Evolutionary conservation across 2,329 filamentous ascomycete genomes (phyloP).

Genomic region (Colletotrichum somersetense): DNA sequence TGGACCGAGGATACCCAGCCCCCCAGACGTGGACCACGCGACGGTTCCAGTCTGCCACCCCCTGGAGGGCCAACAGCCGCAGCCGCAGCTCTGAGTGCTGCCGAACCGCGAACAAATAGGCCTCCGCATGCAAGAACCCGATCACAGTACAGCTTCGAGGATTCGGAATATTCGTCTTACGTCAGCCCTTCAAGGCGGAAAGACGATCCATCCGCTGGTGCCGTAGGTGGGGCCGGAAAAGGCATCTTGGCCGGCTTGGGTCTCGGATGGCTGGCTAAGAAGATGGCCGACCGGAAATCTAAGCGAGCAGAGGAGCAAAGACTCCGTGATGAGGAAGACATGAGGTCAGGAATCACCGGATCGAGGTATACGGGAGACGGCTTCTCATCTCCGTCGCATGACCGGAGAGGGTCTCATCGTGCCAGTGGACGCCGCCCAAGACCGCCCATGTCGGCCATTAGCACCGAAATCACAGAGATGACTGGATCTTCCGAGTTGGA

Average conservation of each 20-base stretch:
- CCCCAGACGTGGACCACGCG: constrained; percentile 42
- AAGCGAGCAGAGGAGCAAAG: constrained; percentile 63
- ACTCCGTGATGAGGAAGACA: constrained; percentile 62
- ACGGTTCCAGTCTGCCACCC: constrained; percentile 61
- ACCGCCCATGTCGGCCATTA: constrained; percentile 43
- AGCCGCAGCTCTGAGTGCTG: constrained; percentile 62
- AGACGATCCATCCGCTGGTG: constrained; percentile 57
- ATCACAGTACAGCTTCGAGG: constrained; percentile 60
- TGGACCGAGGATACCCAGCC: constrained; percentile 48
- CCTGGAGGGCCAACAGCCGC: constrained; percentile 59
- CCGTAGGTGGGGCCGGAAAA: constrained; percentile 64
- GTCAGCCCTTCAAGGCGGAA: constrained; percentile 72
- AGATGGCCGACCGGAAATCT: constrained; percentile 68
- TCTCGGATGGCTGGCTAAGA: constrained; percentile 76
- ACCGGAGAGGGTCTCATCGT: constrained; percentile 46
- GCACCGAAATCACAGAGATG: constrained; percentile 40
- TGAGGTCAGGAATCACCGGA: constrained; percentile 70
- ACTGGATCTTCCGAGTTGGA: constrained; percentile 57
- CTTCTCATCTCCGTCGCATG: constrained; percentile 59
- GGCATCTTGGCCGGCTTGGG: constrained; percentile 72
- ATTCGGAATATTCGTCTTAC: constrained; percentile 71
- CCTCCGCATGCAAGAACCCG: constrained; percentile 60
- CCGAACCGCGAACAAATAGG: constrained; percentile 59
- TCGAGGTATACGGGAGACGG: constrained; percentile 79
- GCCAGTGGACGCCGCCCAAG: constrained; percentile 46